Evolutionary conservation across 1,284 basidiomycete genomes (phyloP), one percentile per base, ranked within the genome.

Genomic region (Melampsora abietis-canadensis): DNA sequence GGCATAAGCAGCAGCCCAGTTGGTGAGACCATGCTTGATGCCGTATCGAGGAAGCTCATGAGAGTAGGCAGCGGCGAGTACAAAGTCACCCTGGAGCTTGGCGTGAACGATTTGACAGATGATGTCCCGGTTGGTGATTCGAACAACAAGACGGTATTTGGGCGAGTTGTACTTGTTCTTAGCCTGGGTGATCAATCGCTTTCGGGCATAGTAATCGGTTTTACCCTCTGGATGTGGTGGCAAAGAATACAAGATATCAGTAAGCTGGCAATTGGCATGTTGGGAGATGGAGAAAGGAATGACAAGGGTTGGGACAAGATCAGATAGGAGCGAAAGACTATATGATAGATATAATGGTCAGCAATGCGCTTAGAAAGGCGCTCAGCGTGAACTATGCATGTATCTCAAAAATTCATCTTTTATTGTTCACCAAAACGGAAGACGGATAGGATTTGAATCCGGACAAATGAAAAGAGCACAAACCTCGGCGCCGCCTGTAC

Each of bases 141-240:
- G 93, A 81, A 98, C 96, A 77, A 98, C 96, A 65, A 98, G 89
- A 77, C 94, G 92, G 87, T 97, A 98, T 86, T 98, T 98, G 78
- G 94, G 94, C 48, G 93, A 92, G 81, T 96, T 95, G 61, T 98
- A 98, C 87, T 98, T 98, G 90, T 98, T 98, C 88, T 98, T 99
- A 78, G 95, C 94, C 88, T 99, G 96, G 76, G 91, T 89, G 78
- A 97, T 88, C 75, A 98, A 87, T 80, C 93, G 90, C 86, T 96
- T 95, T 81, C 95, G 92, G 76, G 95, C 95, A 82, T 98, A 96
- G 88, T 98, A 98, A 84, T 98, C 96, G 79, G 96, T 99, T 86
- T 94, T 96, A 77, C 96, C 96, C 86, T 98, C 96, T 68, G 19
- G 7, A 31, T 40, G 31, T 6, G 31, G 44, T 31, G 10, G 10